Base-by-base conservation (phyloP, 2,329 filamentous ascomycete species). In the Exophiala dermatitidis region DNA sequence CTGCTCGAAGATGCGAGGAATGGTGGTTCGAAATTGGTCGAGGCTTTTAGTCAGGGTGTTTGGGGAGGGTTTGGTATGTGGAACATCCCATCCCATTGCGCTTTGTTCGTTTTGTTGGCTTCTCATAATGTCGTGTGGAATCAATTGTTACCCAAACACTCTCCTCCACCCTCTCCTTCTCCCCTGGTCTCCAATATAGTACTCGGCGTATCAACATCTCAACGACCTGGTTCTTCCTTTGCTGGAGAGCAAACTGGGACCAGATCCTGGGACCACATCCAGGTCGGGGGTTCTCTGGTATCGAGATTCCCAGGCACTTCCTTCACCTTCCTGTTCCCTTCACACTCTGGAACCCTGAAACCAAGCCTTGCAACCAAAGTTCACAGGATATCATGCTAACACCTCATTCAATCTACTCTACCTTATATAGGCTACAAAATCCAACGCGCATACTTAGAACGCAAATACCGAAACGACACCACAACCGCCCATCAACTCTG, bases 1-100 rank as follows among this genome's bases (percentile, higher is more conserved):
- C 71, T 88, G 50, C 69, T 87, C 9, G 73, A 61, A 49, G 61
- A 64, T 46, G 60, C 60, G 6, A 38, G 84, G 63, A 76, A 79
- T 59, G 80, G 79, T 64, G 75, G 77, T 32, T 46, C 50, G 12
- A 75, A 81, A 59, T 71, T 87, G 46, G 77, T 79, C 1, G 74
- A 85, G 61, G 80, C 80, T 59, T 86, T 86, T 65, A 85, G 82
- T 65, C 80, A 80, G 8, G 83, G 83, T 42, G 70, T 86, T 46
- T 88, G 80, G 84, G 77, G 58, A 33, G 48, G 52, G 37, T 33
- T 43, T 31, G 31, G 48, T 52, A 44, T 46, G 42, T 52, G 12
- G 38, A 28, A 31, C 33, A 37, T 19, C 41, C 28, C 32, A 42
- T 45, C 34, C 2, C 3, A 19, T 42, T 44, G 7, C 31, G 31